Evolutionary conservation across 371 early-diverging fungal species (phyloP), one percentile per base, ranked within the genome.

Genomic region (Syncephalastrum sp.): DNA sequence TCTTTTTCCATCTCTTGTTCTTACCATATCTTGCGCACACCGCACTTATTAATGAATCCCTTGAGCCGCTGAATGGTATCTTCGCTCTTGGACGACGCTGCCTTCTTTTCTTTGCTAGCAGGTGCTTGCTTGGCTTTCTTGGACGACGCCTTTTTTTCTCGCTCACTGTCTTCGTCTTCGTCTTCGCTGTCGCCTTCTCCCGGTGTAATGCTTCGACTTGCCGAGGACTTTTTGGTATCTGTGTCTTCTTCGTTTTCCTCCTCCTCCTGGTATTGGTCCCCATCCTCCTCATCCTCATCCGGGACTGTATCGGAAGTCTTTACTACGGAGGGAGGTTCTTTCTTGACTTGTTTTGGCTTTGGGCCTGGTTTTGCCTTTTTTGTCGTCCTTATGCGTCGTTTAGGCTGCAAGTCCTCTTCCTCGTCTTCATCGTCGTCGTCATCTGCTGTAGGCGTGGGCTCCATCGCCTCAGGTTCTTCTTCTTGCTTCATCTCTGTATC

Each of bases 21-120:
- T 47, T 60, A 63, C 78, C 79, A 78, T 42, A 66, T 51, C 57
- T 78, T 78, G 42, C 73, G 67, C 17, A 76, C 69, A 25, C 80
- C 80, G 53, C 80, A 79, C 50, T 76, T 74, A 47, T 48, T 59
- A 14, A 79, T 63, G 17, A 70, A 79, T 1, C 55, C 57, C 19
- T 76, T 74, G 3, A 79, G 58, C 12, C 75, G 62, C 42, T 79
- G 74, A 19, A 79, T 68, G 3, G 64, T 56, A 47, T 75, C 75
- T 23, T 74, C 75, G 17, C 44, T 49, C 45, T 38, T 59, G 42
- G 14, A 12, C 2, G n/a, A 50, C 41, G 47, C n/a, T 19, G 29
- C 29, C 7, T 56, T 42, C 2, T 42, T 49, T 47, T n/a, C 5
- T 16, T 50, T 49, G 14, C 49, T 51, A 51, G 51, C 41, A 33